Conservation (phyloP, 2,329 filamentous ascomycete species). For the Diaporthe longicolla region DNA sequence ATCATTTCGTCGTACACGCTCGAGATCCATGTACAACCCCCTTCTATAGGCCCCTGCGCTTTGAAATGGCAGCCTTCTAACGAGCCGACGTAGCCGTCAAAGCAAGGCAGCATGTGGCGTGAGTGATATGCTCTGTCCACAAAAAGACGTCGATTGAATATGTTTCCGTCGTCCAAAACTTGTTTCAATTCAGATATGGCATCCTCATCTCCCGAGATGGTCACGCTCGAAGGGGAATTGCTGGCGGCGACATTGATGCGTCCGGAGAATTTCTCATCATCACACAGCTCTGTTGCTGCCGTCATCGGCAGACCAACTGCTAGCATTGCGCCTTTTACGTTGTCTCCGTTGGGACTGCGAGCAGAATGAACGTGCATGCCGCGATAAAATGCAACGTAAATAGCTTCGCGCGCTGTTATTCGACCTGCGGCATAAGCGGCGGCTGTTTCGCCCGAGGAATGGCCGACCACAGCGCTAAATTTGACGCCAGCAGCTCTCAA, state of each 20-base stretch:
- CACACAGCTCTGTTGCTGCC: conserved; percentile 42
- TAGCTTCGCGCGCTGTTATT: conserved; percentile 44
- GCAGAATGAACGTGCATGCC: conserved; percentile 7
- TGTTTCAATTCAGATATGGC: conserved; percentile 48
- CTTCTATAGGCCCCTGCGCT: neutral
- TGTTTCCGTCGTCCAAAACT: conserved; percentile 46
- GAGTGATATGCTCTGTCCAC: conserved; percentile 59
- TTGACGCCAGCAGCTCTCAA: conserved; percentile 45
- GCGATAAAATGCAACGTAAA: conserved; percentile 47
- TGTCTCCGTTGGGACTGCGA: neutral
- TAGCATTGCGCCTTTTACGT: conserved; percentile 24
- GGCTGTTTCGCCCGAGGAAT: conserved; percentile 46
- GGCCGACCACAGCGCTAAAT: conserved; percentile 47
- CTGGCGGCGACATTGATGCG: conserved; percentile 46
- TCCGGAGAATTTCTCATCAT: conserved; percentile 44
- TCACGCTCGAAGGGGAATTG: conserved; percentile 50
- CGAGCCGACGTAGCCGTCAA: conserved; percentile 36
- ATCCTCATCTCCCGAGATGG: conserved; percentile 48
- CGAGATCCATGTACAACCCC: conserved; percentile 44
- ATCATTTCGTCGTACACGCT: conserved; percentile 42
- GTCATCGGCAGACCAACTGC: neutral
- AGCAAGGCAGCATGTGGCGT: conserved; percentile 51
- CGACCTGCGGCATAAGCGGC: conserved; percentile 31
- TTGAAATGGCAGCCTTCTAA: conserved; percentile 1
- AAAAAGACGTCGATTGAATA: conserved; percentile 50